Evolutionary conservation across 352 stramenopile genomes (phyloP).

Genomic region (Pythium scleroteichum): DNA sequence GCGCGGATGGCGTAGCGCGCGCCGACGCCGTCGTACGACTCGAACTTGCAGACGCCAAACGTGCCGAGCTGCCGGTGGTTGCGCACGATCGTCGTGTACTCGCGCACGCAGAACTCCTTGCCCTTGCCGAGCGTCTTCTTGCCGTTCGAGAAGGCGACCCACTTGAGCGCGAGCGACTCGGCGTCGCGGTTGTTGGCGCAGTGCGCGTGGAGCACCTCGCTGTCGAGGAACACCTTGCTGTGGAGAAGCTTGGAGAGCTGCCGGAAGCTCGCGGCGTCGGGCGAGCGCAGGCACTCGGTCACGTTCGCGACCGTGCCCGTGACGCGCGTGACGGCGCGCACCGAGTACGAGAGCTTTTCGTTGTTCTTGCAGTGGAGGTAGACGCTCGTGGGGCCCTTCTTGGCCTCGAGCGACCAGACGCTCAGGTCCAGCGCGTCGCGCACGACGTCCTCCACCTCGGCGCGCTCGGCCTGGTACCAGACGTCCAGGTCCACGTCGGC

Average conservation of each 20-base stretch:
- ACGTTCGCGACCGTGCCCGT: conserved; percentile 66
- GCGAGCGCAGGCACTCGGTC: conserved; percentile 75
- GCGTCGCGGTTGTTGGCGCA: conserved; percentile 28
- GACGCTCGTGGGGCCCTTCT: conserved; percentile 63
- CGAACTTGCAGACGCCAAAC: conserved; percentile 72
- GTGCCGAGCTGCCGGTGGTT: conserved; percentile 62
- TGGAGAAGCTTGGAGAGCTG: conserved; percentile 79
- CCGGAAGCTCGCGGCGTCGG: conserved; percentile 56
- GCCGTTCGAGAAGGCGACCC: conserved; percentile 69
- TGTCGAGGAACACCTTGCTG: conserved; percentile 72
- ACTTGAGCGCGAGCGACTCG: conserved; percentile 85
- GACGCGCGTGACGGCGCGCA: conserved; percentile 71
- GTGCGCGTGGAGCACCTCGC: conserved; percentile 76
- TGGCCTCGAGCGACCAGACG: conserved; percentile 73
- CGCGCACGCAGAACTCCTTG: conserved; percentile 82
- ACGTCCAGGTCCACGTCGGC: conserved; percentile 73
- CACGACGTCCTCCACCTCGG: conserved; percentile 70
- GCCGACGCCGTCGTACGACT: conserved; percentile 80
- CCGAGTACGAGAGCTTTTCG: conserved; percentile 70
- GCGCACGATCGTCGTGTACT: conserved; percentile 71
- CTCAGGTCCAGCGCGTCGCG: conserved; percentile 65
- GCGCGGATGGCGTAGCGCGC: conserved; percentile 72
- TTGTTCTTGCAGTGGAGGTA: conserved; percentile 87
- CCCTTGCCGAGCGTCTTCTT: conserved; percentile 73
- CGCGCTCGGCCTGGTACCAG: conserved; percentile 73